Base-by-base conservation (phyloP, 306 rosid genomes). In the Vigna reflexopilosa region DNA sequence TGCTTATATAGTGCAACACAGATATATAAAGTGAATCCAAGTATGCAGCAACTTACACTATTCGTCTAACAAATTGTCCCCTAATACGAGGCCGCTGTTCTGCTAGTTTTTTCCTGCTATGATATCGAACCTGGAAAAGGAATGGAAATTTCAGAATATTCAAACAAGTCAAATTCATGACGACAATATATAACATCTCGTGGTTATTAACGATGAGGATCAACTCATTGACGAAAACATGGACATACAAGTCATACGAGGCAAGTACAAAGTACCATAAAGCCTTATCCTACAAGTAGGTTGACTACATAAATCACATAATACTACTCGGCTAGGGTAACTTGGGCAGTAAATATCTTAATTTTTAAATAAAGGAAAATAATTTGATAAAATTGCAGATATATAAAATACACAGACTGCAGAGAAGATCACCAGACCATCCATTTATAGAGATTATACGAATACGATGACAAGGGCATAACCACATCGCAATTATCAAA, bases 11-110 rank as follows among this genome's bases (percentile, higher is more conserved):
- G 7, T 17, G 11, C 44, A 77, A 47, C 36, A 7, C 4, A 54
- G 57, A 34, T 20, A 38, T 8, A 54, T 16, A 67, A 45, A 45
- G 69, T 7, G 76, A 49, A 81, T 82, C 79, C 19, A 68, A 44
- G 56, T 75, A 74, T 34, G 70, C 26, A 56, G 69, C 75, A 58
- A 78, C 77, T 10, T 83, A 85, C 73, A 36, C 81, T 78, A 79
- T 77, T 19, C 76, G 82, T 9, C 91, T 84, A 22, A 88, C 97
- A 63, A 91, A 91, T 80, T 86, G 92, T 75, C 97, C 97, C 77
- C 83, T 83, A 44, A 89, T 81, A 61, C 96, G 87, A 1, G 93
- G 96, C 63, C 93, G 84, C 83, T 89, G 91, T 77, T 91, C 97
- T 44, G 97, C 93, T 62, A 85, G 83, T 79, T 81, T 70, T 82